Evolutionary conservation across 1,284 basidiomycete species (phyloP).

Genomic region (Irpex rosettiformis): DNA sequence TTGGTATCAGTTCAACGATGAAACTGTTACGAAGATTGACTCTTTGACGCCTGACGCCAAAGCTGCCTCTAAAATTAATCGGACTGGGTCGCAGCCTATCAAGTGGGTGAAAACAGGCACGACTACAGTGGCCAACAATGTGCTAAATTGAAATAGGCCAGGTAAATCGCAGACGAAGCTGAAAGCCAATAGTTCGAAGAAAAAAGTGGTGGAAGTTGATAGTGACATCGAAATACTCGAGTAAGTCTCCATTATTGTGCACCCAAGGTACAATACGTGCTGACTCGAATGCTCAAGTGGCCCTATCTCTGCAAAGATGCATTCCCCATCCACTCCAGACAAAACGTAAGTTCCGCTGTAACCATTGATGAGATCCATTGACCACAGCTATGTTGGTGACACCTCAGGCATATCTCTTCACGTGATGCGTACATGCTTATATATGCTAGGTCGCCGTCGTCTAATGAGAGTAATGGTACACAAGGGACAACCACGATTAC

Average conservation of each 20-base stretch:
- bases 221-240: slow-evolving; percentile 45
- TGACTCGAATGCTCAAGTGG: not conserved
- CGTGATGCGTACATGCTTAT: slow-evolving; percentile 93
- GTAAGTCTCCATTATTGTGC: slow-evolving; percentile 14
- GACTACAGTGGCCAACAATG: not conserved
- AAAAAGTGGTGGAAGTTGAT: slow-evolving; percentile 49
- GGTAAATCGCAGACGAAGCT: slow-evolving; percentile 14
- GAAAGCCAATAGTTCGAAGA: slow-evolving; percentile 33
- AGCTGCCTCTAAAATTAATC: not conserved
- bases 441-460: slow-evolving; percentile 64
- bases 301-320: not conserved
- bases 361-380: too few relatives aligned
- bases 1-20: slow-evolving; percentile 94
- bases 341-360: slow-evolving; percentile 22
- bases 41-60: slow-evolving; percentile 39
- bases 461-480: not conserved
- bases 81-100: not conserved
- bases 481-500: not conserved
- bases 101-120: slow-evolving; percentile 1
- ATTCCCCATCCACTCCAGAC: slow-evolving; percentile 9
- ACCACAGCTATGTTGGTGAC: too few relatives aligned
- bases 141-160: not conserved
- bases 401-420: slow-evolving; percentile 44
- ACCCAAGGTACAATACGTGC: not conserved
- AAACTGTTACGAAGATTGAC: slow-evolving; percentile 62